Base-by-base conservation (phyloP, 169 alveolate genomes). In the Babesia microti region DNA sequence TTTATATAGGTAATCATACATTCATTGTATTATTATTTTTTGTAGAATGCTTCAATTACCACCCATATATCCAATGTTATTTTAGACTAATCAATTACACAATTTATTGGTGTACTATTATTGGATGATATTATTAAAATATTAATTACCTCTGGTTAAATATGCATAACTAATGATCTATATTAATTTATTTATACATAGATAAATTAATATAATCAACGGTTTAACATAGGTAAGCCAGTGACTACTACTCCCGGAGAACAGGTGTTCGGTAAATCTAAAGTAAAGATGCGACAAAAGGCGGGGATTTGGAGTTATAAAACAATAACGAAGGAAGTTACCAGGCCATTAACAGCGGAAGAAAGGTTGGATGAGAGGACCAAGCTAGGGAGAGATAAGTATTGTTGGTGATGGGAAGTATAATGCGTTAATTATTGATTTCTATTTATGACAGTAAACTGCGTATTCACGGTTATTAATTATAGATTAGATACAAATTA, bases 241-340 rank as follows among this genome's bases (percentile, higher is more conserved):
- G 32, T 40, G 35, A 42, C 15, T 11, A 42, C 9, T 6, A 24
- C 26, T 6, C 17, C 29, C 26, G 17, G 28, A 21, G 21, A 43
- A 51, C 48, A 37, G 7, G 6, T 12, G 2, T 40, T 35, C 23
- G 52, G 56, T 22, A 21, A 26, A 19, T 12, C 48, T 17, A 33
- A 46, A n/a, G 50, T 75, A 21, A 61, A 72, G 34, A 56, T 75
- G 15, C 41, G 85, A 17, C 57, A 75, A 61, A 75, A 75, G 42
- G 40, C 72, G 11, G 85, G 85, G 0, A 60, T 75, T 67, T 75
- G 85, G 85, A 59, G 79, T 22, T 75, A 75, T 66, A 69, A 46
- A 34, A 59, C 50, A n/a, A 69, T 61, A 7, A 70, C 78, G 33
- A 75, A 75, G 45, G 68, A 49, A n/a, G 63, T 75, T 5, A 59